Base-by-base conservation (phyloP, 2,329 filamentous ascomycete species). In the Cladosporium velox region DNA sequence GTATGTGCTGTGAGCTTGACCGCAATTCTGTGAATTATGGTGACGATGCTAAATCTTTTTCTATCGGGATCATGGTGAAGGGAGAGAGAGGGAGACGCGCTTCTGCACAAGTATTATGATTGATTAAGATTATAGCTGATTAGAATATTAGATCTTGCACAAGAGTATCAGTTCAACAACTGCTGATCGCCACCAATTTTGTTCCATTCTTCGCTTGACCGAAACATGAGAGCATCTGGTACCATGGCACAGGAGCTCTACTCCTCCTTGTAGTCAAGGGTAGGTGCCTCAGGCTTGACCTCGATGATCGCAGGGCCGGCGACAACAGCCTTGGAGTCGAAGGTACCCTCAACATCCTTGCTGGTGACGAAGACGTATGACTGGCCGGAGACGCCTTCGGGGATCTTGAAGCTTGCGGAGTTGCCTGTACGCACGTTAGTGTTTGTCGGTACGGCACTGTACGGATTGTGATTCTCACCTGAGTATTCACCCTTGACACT, bases 321-420 rank as follows among this genome's bases (percentile, higher is more conserved):
- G 7, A 66, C 34, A 21, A 71, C 55, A 14, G 65, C 55, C 26
- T 35, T 62, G 38, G 68, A 62, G 49, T 66, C 61, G 24, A 72
- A 65, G 2, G 35, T 70, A 35, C 51, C 60, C 60, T 71, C 67
- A n/a, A 67, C 64, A 3, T 69, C 59, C 51, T 61, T 66, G 32
- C 52, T 67, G 34, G 69, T 68, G 38, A 71, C 65, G 63, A 72
- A 70, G 32, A 69, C 64, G 59, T 72, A 72, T 24, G 65, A 68
- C 65, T 72, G 70, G 7, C 70, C 70, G 28, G 57, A 32, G 32
- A 52, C 64, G 7, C 38, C 62, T 14, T 21, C 21, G 10, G 70
- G 70, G 28, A 71, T 67, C 41, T 47, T 47, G 41, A 47, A 47
- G 41, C 41, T 47, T 21, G 41, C 41, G 8, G 41, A 47, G 2